Base-by-base conservation (phyloP, 1,139 yeast genomes). In the Wickerhamomyces sp. region DNA sequence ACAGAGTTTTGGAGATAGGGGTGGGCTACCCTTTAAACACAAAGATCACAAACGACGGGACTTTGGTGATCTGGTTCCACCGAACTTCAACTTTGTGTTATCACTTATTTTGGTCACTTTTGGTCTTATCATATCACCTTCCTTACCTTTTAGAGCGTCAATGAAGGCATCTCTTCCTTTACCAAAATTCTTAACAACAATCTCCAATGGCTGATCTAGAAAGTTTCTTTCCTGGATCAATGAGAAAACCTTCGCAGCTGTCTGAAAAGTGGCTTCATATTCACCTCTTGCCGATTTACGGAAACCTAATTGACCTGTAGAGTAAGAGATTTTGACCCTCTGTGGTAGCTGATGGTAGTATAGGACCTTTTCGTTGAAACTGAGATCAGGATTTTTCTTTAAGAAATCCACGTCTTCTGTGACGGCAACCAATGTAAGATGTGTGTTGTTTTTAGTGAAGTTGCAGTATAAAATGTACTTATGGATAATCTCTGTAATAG, bases 211-310 rank as follows among this genome's bases (percentile, higher is more conserved):
- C 47, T 73, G 75, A 46, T 68, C 69, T 36, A 78, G 60, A 42
- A 70, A 63, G 29, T 71, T 72, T 45, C 69, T 68, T 45, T 77
- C 80, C 52, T 78, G 76, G 52, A 89, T 84, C 43, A 72, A 60
- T 45, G 79, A 72, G 61, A 89, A 87, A 66, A 85, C 70, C 46
- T 75, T 74, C 8, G 88, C 66, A 16, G 88, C 68, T 11, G 91
- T 84, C 57, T 88, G 96, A 67, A 83, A 88, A n/a, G 83, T 85
- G 1, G 96, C 96, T 62, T 89, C 98, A 55, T 86, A 86, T 58
- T 88, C 95, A 36, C 94, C 86, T 62, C 96, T 73, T 39, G 82
- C 84, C 9, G 85, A 75, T 54, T 82, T 81, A 53, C 85, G 72
- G 60, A 82, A 83, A 6, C 93, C 93, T 40, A 82, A 63, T 54